Evolutionary conservation across 2,329 filamentous ascomycete species (phyloP), one percentile per base, ranked within the genome.

Genomic region (Rachicladosporium sp.): DNA sequence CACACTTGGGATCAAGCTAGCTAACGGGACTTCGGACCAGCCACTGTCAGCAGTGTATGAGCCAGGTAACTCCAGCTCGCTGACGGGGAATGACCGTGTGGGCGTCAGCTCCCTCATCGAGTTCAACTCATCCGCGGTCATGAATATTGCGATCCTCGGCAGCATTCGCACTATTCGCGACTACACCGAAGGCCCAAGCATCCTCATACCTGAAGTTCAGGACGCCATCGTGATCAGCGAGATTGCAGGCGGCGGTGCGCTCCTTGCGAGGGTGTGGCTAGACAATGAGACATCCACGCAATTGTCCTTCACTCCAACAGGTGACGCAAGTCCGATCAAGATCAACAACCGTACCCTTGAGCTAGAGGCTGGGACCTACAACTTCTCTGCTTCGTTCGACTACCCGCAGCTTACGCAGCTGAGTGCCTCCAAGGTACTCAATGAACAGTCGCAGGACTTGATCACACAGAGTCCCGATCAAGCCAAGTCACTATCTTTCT

Each of bases 161-260:
- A 78, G 74, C 50, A 69, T 80, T 27, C 64, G 76, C 7, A 76
- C 70, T 1, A 77, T 81, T 45, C 68, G 77, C 31, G 75, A 80
- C 48, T 78, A 73, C 46, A 69, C 69, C 1, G 76, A 80, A 53
- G 76, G 76, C 0, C 66, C 68, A 1, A 70, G 68, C 37, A 53
- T 69, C 3, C 59, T 80, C 4, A 59, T 60, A 12, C 65, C 71
- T 0, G 51, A 62, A 10, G 71, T 80, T 8, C 76, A 80, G 46
- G 61, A 73, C 49, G 69, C 68, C 0, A 63, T 74, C 33, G 55
- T 64, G 1, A 63, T 69, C 42, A 57, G 59, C 0, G 44, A 51
- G 6, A 51, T 59, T 4, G 53, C 60, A 2, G 56, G 60, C 9
- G 68, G 67, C 2, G 67, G 68, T 2, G 67, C 68, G 1, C 54